These are phyloP conservation scores for Fusarium duplospermum DNA, from an alignment of 2,329 filamentous ascomycete species.

Conservation along the genomic window DNA sequence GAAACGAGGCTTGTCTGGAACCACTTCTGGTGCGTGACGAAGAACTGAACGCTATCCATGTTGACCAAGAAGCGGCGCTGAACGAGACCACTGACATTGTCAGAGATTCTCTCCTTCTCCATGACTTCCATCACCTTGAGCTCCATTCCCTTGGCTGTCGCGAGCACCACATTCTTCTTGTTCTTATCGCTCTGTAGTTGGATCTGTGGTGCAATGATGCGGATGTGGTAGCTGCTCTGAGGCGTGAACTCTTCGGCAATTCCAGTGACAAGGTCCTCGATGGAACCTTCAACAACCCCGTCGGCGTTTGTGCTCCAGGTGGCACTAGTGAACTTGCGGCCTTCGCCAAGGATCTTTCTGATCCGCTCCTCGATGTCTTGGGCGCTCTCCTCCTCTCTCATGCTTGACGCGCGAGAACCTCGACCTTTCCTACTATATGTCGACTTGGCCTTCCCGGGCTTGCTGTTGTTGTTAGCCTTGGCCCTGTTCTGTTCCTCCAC, in stretches of 20 bases:
- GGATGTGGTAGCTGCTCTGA: constrained; percentile 93
- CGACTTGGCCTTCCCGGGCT: constrained; percentile 46
- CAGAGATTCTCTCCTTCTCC: constrained; percentile 92
- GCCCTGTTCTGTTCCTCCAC: constrained; percentile 91
- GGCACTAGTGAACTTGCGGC: constrained; percentile 76
- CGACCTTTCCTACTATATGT: constrained; percentile 44
- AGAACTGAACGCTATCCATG: constrained; percentile 99
- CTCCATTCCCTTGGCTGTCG: constrained; percentile 97
- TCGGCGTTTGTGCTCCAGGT: constrained; percentile 50
- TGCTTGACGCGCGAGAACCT: constrained; percentile 53
- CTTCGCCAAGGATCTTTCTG: constrained; percentile 85
- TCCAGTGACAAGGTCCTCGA: constrained; percentile 75
- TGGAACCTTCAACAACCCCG: constrained; percentile 54
- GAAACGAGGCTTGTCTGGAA: constrained; percentile 87
- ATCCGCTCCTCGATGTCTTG: constrained; percentile 85
- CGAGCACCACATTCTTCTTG: constrained; percentile 93
- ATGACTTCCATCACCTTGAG: constrained; percentile 97
- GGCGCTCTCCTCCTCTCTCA: constrained; percentile 67
- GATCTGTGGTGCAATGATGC: constrained; percentile 96
- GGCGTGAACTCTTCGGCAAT: constrained; percentile 90
- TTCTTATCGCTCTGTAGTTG: constrained; percentile 99
- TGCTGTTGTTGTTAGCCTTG: constrained; percentile 56
- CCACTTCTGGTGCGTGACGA: constrained; percentile 93
- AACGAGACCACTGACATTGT: constrained; percentile 93
- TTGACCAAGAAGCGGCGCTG: constrained; percentile 93